Percentiles rank a stretch among this genome's conserved stretches.
phyloP scores from a whole-genome alignment of 495 filamentous ascomycete genomes.

The Neurospora sp. region DNA sequence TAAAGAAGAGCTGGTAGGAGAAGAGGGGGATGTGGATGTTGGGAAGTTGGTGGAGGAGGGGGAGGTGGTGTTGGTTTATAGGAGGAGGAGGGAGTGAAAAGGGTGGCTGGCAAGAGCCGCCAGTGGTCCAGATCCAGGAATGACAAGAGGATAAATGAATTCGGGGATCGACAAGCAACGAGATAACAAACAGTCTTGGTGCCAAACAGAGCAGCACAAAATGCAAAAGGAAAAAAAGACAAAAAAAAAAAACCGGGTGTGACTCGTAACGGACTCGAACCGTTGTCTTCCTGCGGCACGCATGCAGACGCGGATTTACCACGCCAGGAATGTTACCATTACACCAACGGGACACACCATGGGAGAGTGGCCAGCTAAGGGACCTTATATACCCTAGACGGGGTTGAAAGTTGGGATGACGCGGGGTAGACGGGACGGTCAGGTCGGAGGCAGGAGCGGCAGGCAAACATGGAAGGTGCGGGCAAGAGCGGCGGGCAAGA shows the following conservation, averaged over 20 bases:
- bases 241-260: neutral
- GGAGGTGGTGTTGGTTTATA: slow-evolving; percentile 8
- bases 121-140: neutral
- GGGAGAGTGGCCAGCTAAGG: too few relatives aligned
- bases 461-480: neutral
- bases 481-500: neutral
- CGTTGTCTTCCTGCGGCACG: neutral
- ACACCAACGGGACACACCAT: neutral
- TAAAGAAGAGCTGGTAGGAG: too few relatives aligned
- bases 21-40: neutral
- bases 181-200: neutral
- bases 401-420: neutral
- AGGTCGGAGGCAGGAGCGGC: neutral
- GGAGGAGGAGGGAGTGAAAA: neutral
- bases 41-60: slow-evolving; percentile 12
- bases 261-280: neutral
- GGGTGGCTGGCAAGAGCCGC: neutral
- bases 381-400: neutral
- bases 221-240: neutral
- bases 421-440: neutral
- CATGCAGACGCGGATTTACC: neutral
- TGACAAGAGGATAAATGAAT: neutral
- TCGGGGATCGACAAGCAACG: neutral
- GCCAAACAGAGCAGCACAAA: neutral
- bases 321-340: neutral